phyloP scores from a whole-genome alignment of 345 rosid genomes.

The Durio zibethinus region DNA sequence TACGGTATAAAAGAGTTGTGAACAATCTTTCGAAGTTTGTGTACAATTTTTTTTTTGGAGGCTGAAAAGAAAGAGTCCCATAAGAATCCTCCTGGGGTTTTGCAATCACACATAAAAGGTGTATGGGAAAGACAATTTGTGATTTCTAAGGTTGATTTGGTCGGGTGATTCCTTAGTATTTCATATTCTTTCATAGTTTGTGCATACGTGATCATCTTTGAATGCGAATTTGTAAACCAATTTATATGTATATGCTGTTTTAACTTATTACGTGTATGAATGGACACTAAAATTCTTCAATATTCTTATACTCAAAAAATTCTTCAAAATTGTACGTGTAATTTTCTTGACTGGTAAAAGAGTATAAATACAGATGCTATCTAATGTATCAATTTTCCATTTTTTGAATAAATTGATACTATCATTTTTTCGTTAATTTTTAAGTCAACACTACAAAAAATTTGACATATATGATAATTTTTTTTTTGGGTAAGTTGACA shows the following conservation, averaged over 20 bases:
- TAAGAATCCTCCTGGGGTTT: conserved; percentile 25
- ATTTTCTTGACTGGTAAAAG: too few species aligned
- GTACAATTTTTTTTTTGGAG: background rate
- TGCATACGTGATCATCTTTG: background rate
- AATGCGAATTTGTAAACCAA: background rate
- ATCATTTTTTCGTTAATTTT: too few species aligned
- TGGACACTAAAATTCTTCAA: too few species aligned
- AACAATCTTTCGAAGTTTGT: conserved; percentile 30
- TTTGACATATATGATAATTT: too few species aligned
- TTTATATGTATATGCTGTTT: background rate
- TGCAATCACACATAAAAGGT: background rate
- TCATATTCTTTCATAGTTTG: background rate
- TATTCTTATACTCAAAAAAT: too few species aligned
- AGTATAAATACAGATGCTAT: too few species aligned
- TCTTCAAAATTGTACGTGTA: background rate
- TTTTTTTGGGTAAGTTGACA: too few species aligned
- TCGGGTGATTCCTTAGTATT: conserved; percentile 14
- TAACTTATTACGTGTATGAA: background rate
- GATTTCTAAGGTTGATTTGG: conserved; percentile 24
- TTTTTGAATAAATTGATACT: too few species aligned
- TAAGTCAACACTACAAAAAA: too few species aligned
- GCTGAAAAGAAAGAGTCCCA: background rate
- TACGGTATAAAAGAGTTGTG: conserved; percentile 18
- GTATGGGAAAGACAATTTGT: conserved; percentile 5
- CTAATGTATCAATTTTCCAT: too few species aligned